Evolutionary conservation across 2,329 filamentous ascomycete genomes (phyloP).

Genomic region (Cryphonectria carpinicola): DNA sequence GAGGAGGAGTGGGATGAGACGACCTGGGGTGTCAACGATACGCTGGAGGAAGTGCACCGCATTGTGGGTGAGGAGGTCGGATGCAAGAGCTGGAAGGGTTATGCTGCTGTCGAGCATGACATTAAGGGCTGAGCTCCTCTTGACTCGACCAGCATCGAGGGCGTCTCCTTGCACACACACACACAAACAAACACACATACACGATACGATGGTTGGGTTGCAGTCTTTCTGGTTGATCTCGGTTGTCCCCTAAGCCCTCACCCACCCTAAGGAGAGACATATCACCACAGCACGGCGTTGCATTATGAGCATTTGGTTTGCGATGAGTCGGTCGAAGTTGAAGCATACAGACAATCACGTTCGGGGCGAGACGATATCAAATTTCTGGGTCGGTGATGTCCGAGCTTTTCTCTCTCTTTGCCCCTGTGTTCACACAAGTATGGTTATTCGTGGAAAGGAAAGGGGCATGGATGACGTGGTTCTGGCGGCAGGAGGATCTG

Average conservation of each 20-base stretch:
- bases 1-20: slow-evolving; percentile 6
- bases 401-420: background rate
- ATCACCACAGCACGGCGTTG: slow-evolving; percentile 3
- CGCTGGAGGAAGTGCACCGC: slow-evolving; percentile 14
- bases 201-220: background rate
- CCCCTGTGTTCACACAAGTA: background rate
- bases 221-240: background rate
- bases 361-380: background rate
- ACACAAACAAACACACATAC: no score
- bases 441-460: background rate
- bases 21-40: background rate
- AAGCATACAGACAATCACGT: background rate
- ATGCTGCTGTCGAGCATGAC: slow-evolving; percentile 9
- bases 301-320: background rate
- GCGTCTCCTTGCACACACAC: background rate
- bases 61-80: slow-evolving; percentile 21
- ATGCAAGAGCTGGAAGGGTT: slow-evolving; percentile 22
- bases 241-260: background rate
- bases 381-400: background rate
- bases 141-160: background rate
- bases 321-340: no score
- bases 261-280: background rate
- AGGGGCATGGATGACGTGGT: background rate
- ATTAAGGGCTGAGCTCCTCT: background rate
- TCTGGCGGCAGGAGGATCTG: background rate